These are phyloP conservation scores for Chlamydomonas incerta DNA, from an alignment of 139 green algal species.

Conservation along the genomic window DNA sequence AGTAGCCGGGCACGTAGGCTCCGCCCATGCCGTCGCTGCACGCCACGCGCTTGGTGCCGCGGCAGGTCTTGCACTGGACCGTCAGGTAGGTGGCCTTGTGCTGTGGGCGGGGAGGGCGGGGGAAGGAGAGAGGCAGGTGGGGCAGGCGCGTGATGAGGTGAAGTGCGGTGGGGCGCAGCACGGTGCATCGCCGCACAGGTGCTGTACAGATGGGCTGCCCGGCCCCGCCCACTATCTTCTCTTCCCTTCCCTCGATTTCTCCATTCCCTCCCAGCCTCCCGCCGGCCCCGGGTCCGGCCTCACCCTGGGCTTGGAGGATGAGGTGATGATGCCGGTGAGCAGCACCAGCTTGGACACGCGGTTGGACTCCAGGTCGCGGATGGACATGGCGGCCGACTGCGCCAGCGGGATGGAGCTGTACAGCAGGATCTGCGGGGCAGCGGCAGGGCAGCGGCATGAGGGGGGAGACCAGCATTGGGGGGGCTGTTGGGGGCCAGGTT, in stretches of 20 bases:
- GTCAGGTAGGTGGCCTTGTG: constrained; percentile 95
- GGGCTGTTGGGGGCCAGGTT: no score
- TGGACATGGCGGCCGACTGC: constrained; percentile 53
- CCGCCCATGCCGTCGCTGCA: constrained; percentile 91
- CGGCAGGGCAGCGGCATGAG: not conserved
- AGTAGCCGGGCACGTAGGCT: constrained; percentile 75
- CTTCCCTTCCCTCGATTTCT: not conserved
- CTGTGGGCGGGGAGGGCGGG: constrained; percentile 48
- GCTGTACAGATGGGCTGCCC: no score
- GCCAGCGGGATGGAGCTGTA: constrained; percentile 67
- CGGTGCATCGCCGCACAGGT: no score
- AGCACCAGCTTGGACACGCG: constrained; percentile 94
- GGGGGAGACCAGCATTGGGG: no score
- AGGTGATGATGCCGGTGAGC: constrained; percentile 96
- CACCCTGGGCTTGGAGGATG: constrained; percentile 86
- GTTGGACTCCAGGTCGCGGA: constrained; percentile 79
- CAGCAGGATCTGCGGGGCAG: constrained; percentile 67
- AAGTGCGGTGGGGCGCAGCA: no score
- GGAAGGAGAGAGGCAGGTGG: not conserved
- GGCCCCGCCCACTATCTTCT: not conserved
- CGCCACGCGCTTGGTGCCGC: constrained; percentile 68
- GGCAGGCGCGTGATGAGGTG: not conserved
- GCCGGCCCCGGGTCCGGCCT: not conserved
- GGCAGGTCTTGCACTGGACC: constrained; percentile 92
- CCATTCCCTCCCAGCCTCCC: not conserved